Percentiles rank a stretch among this genome's conserved stretches.
These are phyloP conservation scores for Arachis hypogaea DNA, from an alignment of 306 rosid genomes.

Conservation along the genomic window DNA sequence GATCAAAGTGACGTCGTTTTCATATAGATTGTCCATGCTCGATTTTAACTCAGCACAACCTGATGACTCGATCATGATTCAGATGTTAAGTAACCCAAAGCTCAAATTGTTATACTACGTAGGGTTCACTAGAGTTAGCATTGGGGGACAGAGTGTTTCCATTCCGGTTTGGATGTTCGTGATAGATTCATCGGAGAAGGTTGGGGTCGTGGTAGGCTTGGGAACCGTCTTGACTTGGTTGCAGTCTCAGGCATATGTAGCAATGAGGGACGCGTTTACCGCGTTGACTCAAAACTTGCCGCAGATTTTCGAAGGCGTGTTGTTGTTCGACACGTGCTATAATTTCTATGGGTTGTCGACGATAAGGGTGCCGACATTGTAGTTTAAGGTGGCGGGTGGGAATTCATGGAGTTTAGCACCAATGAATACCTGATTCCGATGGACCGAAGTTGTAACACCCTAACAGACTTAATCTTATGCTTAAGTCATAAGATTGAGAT, in stretches of 20 bases:
- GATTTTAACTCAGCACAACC: conserved; percentile 70
- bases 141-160: conserved; percentile 51
- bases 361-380: conserved; percentile 64
- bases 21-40: conserved; percentile 62
- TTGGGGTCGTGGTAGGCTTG: conserved; percentile 71
- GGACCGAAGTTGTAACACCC: conserved; percentile 10
- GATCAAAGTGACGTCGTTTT: conserved; percentile 61
- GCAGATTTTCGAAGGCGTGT: conserved; percentile 21
- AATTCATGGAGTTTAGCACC: conserved; percentile 50
- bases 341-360: conserved; percentile 45
- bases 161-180: conserved; percentile 46
- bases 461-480: too few relatives aligned
- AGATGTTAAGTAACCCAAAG: conserved; percentile 41
- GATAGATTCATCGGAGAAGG: conserved; percentile 48
- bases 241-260: conserved; percentile 47
- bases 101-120: conserved; percentile 54
- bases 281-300: conserved; percentile 41
- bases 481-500: too few relatives aligned
- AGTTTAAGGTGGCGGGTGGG: conserved; percentile 59
- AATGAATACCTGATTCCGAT: conserved; percentile 60
- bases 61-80: conserved; percentile 52
- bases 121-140: conserved; percentile 53
- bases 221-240: conserved; percentile 73
- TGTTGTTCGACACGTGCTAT: conserved; percentile 74
- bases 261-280: conserved; percentile 68